A percentile compares a stretch with the other conserved stretches of the same genome.
Evolutionary conservation across 169 alveolate species (phyloP).

Genomic region (Besnoitia besnoiti): DNA sequence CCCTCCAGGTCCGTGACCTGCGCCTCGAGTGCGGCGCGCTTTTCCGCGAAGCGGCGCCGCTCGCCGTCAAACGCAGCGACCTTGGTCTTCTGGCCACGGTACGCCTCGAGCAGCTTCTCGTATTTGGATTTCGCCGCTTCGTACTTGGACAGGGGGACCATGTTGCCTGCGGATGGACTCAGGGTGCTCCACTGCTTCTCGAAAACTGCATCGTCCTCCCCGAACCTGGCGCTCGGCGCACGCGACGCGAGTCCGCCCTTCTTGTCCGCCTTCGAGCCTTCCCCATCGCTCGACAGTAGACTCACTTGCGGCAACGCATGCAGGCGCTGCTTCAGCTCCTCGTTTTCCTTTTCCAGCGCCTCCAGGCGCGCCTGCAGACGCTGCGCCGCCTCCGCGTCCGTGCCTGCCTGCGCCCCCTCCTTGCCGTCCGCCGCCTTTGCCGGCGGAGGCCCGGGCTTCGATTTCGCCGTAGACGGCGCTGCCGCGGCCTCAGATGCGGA

Average conservation of each 20-base stretch:
- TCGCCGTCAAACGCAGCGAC: not conserved
- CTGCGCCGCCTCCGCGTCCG: not conserved
- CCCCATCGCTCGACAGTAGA: too few relatives aligned
- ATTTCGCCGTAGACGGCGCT: not conserved
- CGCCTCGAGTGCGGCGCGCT: not conserved
- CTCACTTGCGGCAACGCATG: not conserved
- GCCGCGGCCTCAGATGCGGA: not conserved
- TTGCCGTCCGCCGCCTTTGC: not conserved
- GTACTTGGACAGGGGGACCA: slow-evolving; percentile 1
- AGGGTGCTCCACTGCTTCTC: too few relatives aligned
- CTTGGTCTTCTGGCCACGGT: slow-evolving; percentile 5
- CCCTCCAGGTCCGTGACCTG: not conserved
- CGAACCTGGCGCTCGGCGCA: too few relatives aligned
- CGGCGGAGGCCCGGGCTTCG: not conserved
- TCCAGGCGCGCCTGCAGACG: not conserved
- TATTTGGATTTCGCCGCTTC: not conserved
- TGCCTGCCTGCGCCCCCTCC: not conserved
- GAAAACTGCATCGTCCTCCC: too few relatives aligned
- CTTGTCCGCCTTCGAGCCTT: not conserved
- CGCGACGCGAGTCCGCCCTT: not conserved
- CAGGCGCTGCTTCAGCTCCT: not conserved
- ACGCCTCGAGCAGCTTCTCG: slow-evolving; percentile 9
- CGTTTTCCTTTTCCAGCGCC: not conserved
- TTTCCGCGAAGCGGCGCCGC: not conserved
- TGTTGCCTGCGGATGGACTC: too few relatives aligned